These are phyloP conservation scores for Neonectria magnoliae DNA, from an alignment of 2,329 filamentous ascomycete genomes.

Conservation along the genomic window DNA sequence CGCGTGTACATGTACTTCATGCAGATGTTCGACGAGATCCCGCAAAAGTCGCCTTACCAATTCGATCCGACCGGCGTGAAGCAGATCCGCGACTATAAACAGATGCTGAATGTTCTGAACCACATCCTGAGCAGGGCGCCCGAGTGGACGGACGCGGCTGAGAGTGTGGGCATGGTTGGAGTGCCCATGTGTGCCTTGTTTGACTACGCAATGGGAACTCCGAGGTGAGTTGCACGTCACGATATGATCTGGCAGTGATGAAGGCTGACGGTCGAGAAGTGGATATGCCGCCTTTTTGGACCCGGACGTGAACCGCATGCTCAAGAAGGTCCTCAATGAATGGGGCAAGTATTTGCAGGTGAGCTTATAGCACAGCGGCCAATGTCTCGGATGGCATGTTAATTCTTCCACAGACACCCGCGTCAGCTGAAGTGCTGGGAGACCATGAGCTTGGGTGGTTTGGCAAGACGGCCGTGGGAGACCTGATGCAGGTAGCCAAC, in stretches of 20 bases:
- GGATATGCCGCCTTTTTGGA: slow-evolving; percentile 65
- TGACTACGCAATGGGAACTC: slow-evolving; percentile 67
- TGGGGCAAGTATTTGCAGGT: slow-evolving; percentile 66
- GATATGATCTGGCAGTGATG: background rate
- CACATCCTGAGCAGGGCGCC: slow-evolving; percentile 63
- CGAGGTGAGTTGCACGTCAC: slow-evolving; percentile 49
- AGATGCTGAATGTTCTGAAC: slow-evolving; percentile 75
- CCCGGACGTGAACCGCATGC: slow-evolving; percentile 62
- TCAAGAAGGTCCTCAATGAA: slow-evolving; percentile 65
- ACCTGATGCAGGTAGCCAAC: slow-evolving; percentile 64
- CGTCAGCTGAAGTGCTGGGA: slow-evolving; percentile 63
- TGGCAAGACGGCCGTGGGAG: slow-evolving; percentile 56
- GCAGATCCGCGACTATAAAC: slow-evolving; percentile 72
- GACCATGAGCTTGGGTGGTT: slow-evolving; percentile 63
- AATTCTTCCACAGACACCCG: slow-evolving; percentile 51
- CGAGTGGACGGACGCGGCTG: slow-evolving; percentile 63
- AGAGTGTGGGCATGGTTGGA: background rate
- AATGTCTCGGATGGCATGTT: background rate
- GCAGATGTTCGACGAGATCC: slow-evolving; percentile 76
- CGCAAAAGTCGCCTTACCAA: slow-evolving; percentile 66
- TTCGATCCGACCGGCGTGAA: slow-evolving; percentile 69
- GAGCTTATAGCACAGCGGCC: slow-evolving; percentile 12
- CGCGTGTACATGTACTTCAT: slow-evolving; percentile 73
- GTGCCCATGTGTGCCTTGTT: slow-evolving; percentile 64
- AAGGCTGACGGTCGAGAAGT: slow-evolving; percentile 36